Evolutionary conservation across 129 eudicot genomes (phyloP).

Genomic region (Kitagawia praeruptora): DNA sequence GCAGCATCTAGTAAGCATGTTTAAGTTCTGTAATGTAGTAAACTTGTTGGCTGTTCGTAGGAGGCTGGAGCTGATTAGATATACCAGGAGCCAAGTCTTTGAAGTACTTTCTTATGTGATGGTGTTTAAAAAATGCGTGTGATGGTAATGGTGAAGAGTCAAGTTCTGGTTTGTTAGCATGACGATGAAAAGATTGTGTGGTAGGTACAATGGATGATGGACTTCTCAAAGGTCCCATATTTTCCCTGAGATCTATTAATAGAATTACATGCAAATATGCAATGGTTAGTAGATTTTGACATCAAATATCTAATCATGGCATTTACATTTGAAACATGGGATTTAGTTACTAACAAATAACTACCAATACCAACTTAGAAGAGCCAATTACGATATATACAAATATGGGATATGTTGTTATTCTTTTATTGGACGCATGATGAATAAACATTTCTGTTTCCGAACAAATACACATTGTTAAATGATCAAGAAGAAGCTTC

Average conservation of each 20-base stretch:
- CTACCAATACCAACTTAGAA: background rate
- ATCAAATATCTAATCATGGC: background rate
- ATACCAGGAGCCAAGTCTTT: slow-evolving; percentile 35
- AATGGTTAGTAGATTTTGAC: background rate
- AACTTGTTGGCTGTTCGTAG: slow-evolving; percentile 37
- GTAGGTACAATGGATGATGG: slow-evolving; percentile 17
- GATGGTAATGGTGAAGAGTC: slow-evolving; percentile 33
- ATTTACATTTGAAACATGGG: background rate
- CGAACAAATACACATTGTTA: background rate
- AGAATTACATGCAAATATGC: slow-evolving; percentile 2
- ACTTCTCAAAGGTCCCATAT: slow-evolving; percentile 16
- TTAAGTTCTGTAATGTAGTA: slow-evolving; percentile 9
- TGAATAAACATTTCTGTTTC: background rate
- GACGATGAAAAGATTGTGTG: slow-evolving; percentile 11
- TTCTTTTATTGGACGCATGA: background rate
- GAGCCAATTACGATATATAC: background rate
- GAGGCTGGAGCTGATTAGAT: slow-evolving; percentile 30
- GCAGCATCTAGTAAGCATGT: background rate
- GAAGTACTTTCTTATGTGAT: slow-evolving; percentile 30
- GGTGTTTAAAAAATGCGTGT: slow-evolving; percentile 24
- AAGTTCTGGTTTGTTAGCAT: slow-evolving; percentile 24
- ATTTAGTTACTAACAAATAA: background rate
- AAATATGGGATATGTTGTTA: background rate
- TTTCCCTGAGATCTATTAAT: slow-evolving; percentile 28
- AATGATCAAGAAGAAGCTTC: background rate